Evolutionary conservation across 2,329 filamentous ascomycete species (phyloP), one percentile per base, ranked within the genome.

Genomic region (Penicillium sp.): DNA sequence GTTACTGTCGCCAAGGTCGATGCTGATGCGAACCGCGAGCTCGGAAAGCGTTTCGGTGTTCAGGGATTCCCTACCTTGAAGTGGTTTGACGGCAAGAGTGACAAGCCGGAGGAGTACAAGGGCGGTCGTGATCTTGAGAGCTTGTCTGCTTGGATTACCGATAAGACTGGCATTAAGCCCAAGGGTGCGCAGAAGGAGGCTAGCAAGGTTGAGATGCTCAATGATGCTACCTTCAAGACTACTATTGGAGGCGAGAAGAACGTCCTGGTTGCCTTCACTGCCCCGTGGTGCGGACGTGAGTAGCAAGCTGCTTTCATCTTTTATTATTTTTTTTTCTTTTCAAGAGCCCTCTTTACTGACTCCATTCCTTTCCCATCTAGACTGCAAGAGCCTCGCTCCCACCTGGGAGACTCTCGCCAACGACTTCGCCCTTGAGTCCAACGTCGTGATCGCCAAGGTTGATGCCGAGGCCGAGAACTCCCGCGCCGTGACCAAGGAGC

Each of bases 281-380:
- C 95, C 52, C 93, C 95, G 52, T 98, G 93, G 95, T 99, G 95
- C 78, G 93, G 93, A 76, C 93, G 95, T 98, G 86, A 79, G 92
- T 90, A 65, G 48, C 19, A 16, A 57, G 13, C 48, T 26, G 48
- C 24, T 33, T 60, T 19, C 44, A 24, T 52, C 41, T 21, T 35
- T 27, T 57, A 48, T 51, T 56, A 14, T 58, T n/a, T n/a, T n/a
- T n/a, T n/a, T n/a, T n/a, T n/a, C n/a, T n/a, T n/a, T n/a, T n/a
- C n/a, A n/a, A 59, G 62, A 35, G 29, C 5, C n/a, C 44, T 46
- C 14, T 22, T 47, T 50, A 35, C 53, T 39, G 22, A 21, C 22
- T 48, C 27, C 16, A 52, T 58, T 47, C 24, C 13, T 47, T 44
- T 27, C 26, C 29, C 10, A 27, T 14, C 16, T 19, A 97, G 95